Base-by-base conservation (phyloP, 2,329 filamentous ascomycete species). In the Beauveria rudraprayagi region DNA sequence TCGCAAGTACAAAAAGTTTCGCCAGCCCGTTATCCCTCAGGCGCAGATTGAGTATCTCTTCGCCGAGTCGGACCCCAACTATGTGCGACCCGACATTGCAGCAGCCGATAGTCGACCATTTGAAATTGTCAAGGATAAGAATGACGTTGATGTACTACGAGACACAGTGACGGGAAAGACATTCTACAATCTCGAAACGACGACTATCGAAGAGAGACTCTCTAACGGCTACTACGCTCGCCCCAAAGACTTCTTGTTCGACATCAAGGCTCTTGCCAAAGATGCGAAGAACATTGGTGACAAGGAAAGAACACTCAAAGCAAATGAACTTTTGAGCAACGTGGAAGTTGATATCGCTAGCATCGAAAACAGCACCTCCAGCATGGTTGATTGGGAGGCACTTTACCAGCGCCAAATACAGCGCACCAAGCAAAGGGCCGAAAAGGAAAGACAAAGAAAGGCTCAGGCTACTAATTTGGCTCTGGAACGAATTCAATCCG, bases 191-290 rank as follows among this genome's bases (percentile, higher is more conserved):
- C 79, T 99, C 51, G 92, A 97, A 70, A 90, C 93, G 11, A 88
- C 88, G 3, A 93, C 89, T 1, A 97, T 99, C 58, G 94, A 99
- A 76, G 92, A 96, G 71, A 87, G 94, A n/a, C 79, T 99, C 40
- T 95, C 92, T 5, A 97, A 99, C 71, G 94, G 94, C 5, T 99
- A 91, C 75, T 99, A 99, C 74, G 91, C 92, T 67, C 86, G 92
- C 11, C 91, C 92, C 0, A 88, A 88, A 67, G 93, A 97, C 71
- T 99, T 97, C 70, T 76, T 96, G 56, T 86, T 87, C 46, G 94
- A 99, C 71, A 90, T 97, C 68, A 90, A 88, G 71, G 84, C 87
- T 41, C 78, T 99, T 5, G 88, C 88, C 24, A 93, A 91, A 71
- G 94, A 99, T 75, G 87, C 92, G 11, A 90, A 87, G 70, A 87